Base-by-base conservation (phyloP, 176 grass and related monocot species). In the Chloris gayana region DNA sequence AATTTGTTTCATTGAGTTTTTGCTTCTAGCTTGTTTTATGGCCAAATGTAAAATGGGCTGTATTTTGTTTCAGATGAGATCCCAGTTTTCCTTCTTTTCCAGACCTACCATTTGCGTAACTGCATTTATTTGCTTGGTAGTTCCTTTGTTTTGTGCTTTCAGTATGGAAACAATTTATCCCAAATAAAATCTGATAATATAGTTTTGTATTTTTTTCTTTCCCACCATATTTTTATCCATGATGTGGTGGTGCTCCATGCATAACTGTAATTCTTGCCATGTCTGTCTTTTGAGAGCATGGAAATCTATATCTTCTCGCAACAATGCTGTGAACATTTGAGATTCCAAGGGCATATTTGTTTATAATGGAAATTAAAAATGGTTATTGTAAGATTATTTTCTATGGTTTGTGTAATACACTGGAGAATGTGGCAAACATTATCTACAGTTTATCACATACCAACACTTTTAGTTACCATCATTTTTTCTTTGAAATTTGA, bases 101-200 rank as follows among this genome's bases (percentile, higher is more conserved):
- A 11, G 38, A 41, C 58, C n/a, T 14, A 2, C 42, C 6, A 64
- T 75, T 74, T 60, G 57, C 19, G 15, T 35, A 70, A 60, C 9
- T 56, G 18, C 39, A 4, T 71, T 57, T 72, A 4, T 54, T 58
- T 46, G 38, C 44, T 84, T 49, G 67, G 53, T 45, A 15, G 10
- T 18, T 57, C 35, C 29, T 60, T 58, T 37, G n/a, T 81, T 69
- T 69, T 72, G 29, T 82, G 21, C 13, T 82, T 64, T 64, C 34
- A 64, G 13, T 39, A 34, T 17, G 54, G 64, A 45, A 19, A 76
- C 37, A 56, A 54, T 34, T 44, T 53, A 24, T 63, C 54, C 3
- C 26, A 27, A 17, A 53, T 53, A 56, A 41, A 74, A 56, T 78
- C 51, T 7, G 44, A 21, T 17, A 32, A 72, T 71, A 22, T 30